Evolutionary conservation across 345 rosid genomes (phyloP).

Genomic region (Eutrema heterophyllum): DNA sequence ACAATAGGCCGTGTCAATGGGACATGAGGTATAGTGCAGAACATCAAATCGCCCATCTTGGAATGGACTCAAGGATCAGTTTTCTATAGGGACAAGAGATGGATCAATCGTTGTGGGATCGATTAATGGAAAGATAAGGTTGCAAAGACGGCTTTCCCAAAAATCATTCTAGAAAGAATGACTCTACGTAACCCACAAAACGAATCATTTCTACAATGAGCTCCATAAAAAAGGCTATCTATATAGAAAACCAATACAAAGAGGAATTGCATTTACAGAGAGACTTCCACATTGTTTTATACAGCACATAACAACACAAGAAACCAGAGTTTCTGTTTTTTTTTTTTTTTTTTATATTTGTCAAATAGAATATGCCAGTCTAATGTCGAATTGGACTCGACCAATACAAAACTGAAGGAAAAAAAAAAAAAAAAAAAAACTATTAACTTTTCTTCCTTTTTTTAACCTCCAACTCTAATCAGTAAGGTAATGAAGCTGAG

Average conservation of each 20-base stretch:
- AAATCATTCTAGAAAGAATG: too few relatives aligned
- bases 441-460: conserved; percentile 12
- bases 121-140: conserved; percentile 77
- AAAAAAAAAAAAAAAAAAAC: background rate
- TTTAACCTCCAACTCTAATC: conserved; percentile 20
- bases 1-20: conserved; percentile 85
- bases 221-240: background rate
- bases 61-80: conserved; percentile 54
- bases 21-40: conserved; percentile 80
- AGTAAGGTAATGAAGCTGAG: conserved; percentile 13
- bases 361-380: conserved; percentile 17
- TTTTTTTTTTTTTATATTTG: background rate
- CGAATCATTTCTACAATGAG: background rate
- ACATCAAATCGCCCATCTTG: conserved; percentile 44
- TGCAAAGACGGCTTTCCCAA: background rate
- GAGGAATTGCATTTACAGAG: conserved; percentile 31
- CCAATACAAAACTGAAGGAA: conserved; percentile 9
- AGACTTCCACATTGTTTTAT: conserved; percentile 21
- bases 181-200: too few relatives aligned
- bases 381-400: conserved; percentile 5
- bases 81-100: conserved; percentile 85
- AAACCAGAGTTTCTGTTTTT: background rate
- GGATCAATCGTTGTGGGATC: conserved; percentile 87
- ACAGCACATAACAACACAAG: conserved; percentile 23
- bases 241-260: conserved; percentile 9